phyloP scores from a whole-genome alignment of 1,284 basidiomycete genomes.

The Apiotrichum veenhuisii region DNA sequence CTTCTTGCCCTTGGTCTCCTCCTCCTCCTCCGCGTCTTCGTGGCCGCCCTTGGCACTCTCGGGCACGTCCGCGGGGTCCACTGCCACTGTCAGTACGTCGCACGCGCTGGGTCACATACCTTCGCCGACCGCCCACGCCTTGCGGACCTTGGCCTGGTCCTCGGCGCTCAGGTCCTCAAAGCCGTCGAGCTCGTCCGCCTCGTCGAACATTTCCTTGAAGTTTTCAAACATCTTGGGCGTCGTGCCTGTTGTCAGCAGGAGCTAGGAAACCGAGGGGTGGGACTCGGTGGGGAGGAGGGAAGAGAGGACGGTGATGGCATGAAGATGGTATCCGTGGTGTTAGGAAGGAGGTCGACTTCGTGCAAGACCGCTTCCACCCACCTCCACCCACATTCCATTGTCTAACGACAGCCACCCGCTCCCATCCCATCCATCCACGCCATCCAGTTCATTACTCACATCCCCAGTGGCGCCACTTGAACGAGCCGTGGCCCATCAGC shows the following conservation, averaged over 20 bases:
- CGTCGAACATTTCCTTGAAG: slow-evolving; percentile 62
- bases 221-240: slow-evolving; percentile 67
- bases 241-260: slow-evolving; percentile 70
- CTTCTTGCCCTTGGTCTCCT: slow-evolving; percentile 19
- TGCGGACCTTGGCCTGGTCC: slow-evolving; percentile 58
- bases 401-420: background rate
- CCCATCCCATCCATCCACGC: background rate
- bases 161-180: slow-evolving; percentile 43
- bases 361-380: too few species aligned
- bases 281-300: too few species aligned
- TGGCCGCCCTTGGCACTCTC: slow-evolving; percentile 55
- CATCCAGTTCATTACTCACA: slow-evolving; percentile 27
- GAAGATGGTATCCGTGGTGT: too few species aligned
- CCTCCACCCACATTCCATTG: too few species aligned
- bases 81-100: slow-evolving; percentile 31
- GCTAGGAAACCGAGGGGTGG: background rate
- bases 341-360: too few species aligned
- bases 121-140: slow-evolving; percentile 67
- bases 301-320: too few species aligned
- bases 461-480: slow-evolving; percentile 54
- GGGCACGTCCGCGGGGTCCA: slow-evolving; percentile 74
- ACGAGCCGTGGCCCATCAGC: slow-evolving; percentile 63
- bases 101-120: slow-evolving; percentile 19
- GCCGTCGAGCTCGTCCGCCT: slow-evolving; percentile 55
- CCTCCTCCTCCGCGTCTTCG: slow-evolving; percentile 14